A percentile compares a stretch with the other conserved stretches of the same genome.
Evolutionary conservation across 2,329 filamentous ascomycete species (phyloP).

Genomic region (Pseudogymnoascus sp.): DNA sequence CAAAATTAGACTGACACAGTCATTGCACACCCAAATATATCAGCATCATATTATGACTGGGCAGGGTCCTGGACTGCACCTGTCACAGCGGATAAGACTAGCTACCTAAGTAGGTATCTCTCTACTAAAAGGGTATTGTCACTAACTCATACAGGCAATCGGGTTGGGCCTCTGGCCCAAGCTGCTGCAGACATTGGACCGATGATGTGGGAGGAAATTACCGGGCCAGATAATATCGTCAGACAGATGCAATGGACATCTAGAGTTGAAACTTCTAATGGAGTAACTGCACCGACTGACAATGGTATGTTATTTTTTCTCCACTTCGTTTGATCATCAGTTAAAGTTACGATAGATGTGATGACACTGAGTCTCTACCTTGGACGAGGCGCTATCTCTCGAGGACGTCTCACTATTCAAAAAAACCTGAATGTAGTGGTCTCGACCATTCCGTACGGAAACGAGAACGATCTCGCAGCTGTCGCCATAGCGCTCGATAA

Average conservation of each 20-base stretch:
- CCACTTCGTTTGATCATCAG: neutral
- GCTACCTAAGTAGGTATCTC: conserved; percentile 36
- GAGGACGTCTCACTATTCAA: conserved; percentile 55
- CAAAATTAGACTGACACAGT: conserved; percentile 39
- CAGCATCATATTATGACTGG: conserved; percentile 53
- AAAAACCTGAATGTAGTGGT: conserved; percentile 51
- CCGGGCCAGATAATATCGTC: conserved; percentile 50
- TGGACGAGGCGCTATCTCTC: conserved; percentile 54
- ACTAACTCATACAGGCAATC: conserved; percentile 29
- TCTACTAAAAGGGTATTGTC: neutral
- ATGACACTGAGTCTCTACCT: conserved; percentile 56
- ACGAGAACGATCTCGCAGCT: conserved; percentile 53
- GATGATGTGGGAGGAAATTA: conserved; percentile 54
- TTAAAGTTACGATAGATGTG: conserved; percentile 29
- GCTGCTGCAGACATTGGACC: conserved; percentile 60
- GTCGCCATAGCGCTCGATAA: conserved; percentile 59
- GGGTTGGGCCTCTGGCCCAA: conserved; percentile 55
- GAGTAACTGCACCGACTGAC: neutral
- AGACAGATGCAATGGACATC: conserved; percentile 61
- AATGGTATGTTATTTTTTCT: neutral
- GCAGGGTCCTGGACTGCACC: conserved; percentile 50
- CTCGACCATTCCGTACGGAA: conserved; percentile 52
- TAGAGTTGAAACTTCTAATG: conserved; percentile 45
- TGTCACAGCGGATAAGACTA: conserved; percentile 35
- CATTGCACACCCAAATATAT: conserved; percentile 42